Conservation (phyloP, 345 rosid genomes). For the Gossypium arboreum region DNA sequence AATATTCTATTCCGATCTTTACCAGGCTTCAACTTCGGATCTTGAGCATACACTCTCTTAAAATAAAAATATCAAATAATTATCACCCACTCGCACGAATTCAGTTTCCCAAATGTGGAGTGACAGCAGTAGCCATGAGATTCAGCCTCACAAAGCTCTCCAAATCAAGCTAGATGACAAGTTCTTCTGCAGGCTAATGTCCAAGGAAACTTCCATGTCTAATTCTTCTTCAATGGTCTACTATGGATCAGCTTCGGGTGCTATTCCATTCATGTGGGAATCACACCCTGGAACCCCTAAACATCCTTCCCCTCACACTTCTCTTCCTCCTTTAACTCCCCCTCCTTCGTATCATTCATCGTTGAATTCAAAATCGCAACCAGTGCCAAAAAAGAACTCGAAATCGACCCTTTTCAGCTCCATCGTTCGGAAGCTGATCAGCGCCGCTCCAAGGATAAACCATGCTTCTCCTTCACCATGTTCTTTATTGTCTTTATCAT, state of each 20-base stretch:
- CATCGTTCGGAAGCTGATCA: constrained; percentile 15
- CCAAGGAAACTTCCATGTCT: constrained; percentile 53
- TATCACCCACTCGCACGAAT: background rate
- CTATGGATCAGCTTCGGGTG: constrained; percentile 56
- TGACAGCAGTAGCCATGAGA: constrained; percentile 6
- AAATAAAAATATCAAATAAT: background rate
- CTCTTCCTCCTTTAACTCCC: constrained; percentile 50
- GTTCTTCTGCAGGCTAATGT: constrained; percentile 54
- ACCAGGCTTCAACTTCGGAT: constrained; percentile 31
- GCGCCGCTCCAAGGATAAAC: constrained; percentile 15
- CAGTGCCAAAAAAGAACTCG: constrained; percentile 18
- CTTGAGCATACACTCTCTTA: constrained; percentile 15
- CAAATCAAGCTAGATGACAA: constrained; percentile 42
- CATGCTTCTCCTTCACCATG: constrained; percentile 35
- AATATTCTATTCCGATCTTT: constrained; percentile 10
- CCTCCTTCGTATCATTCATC: constrained; percentile 47
- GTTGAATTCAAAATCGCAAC: constrained; percentile 19
- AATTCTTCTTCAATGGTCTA: constrained; percentile 67
- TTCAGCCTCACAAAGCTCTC: constrained; percentile 15
- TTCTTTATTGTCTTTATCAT: constrained; percentile 37
- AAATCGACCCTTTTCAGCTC: constrained; percentile 22
- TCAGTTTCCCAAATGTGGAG: constrained; percentile 21
- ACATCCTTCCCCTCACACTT: constrained; percentile 25
- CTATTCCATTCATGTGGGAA: constrained; percentile 81
- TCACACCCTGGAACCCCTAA: constrained; percentile 87